A percentile compares a stretch with the other conserved stretches of the same genome.
These are phyloP conservation scores for Nemophila menziesii DNA, from an alignment of 257 asterid genomes.

Conservation along the genomic window DNA sequence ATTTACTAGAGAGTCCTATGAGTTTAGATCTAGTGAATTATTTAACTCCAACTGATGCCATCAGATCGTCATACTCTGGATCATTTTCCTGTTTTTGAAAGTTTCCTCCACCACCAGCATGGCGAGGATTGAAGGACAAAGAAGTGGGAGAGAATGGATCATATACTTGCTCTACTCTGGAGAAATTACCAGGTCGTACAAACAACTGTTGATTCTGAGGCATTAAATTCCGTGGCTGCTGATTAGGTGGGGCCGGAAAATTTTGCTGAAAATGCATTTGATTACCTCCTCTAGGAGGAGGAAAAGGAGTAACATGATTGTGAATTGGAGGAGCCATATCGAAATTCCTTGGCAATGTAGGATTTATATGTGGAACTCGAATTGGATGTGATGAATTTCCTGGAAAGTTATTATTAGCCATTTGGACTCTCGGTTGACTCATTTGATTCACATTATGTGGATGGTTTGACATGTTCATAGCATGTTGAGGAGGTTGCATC, in stretches of 20 bases:
- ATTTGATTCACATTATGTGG: slow-evolving; percentile 30
- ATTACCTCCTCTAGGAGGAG: slow-evolving; percentile 36
- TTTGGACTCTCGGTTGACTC: slow-evolving; percentile 35
- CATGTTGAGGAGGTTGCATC: slow-evolving; percentile 30
- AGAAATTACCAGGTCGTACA: slow-evolving; percentile 28
- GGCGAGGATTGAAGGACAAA: slow-evolving; percentile 29
- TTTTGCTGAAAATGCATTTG: slow-evolving; percentile 48
- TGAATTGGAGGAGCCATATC: slow-evolving; percentile 23
- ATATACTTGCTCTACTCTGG: slow-evolving; percentile 48
- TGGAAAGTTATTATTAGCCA: slow-evolving; percentile 26
- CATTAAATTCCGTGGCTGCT: slow-evolving; percentile 31
- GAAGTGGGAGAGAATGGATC: slow-evolving; percentile 80
- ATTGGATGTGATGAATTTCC: slow-evolving; percentile 28
- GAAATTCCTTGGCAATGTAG: slow-evolving; percentile 41
- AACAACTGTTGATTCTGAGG: slow-evolving; percentile 38
- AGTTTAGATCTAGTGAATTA: slow-evolving; percentile 17
- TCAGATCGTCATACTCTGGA: slow-evolving; percentile 73
- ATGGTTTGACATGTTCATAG: slow-evolving; percentile 28
- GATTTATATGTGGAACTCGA: slow-evolving; percentile 10
- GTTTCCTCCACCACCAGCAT: slow-evolving; percentile 29
- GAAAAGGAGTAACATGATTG: slow-evolving; percentile 34
- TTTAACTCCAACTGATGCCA: slow-evolving; percentile 78
- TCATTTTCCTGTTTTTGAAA: slow-evolving; percentile 41
- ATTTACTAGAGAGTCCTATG: neutral
- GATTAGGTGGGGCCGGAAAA: slow-evolving; percentile 22